phyloP scores from a whole-genome alignment of 1,139 yeast species.

The Candida sojae region DNA sequence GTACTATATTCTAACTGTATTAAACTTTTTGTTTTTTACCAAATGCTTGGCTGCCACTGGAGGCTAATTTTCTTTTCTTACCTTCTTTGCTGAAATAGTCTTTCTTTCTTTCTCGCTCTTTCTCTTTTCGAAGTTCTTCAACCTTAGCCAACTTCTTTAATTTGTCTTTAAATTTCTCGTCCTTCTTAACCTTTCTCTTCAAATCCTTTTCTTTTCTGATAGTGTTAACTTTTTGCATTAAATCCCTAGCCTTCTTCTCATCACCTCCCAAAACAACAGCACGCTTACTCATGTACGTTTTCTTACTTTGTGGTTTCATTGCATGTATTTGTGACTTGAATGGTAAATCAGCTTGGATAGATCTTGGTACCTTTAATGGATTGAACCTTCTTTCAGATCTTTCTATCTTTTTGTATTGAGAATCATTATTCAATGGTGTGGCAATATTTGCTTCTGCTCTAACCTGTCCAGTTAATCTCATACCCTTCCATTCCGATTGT shows the following conservation, averaged over 20 bases:
- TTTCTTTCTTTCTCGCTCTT: constrained; percentile 82
- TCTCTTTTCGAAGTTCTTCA: constrained; percentile 70
- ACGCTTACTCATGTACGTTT: constrained; percentile 83
- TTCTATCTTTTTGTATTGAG: constrained; percentile 77
- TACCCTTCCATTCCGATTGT: constrained; percentile 91
- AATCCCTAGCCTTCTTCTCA: constrained; percentile 88
- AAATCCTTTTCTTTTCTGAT: constrained; percentile 83
- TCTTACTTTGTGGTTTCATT: constrained; percentile 86
- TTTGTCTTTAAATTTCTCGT: constrained; percentile 73
- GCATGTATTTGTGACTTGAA: constrained; percentile 86
- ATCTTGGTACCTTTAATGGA: constrained; percentile 80
- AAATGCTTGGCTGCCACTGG: constrained; percentile 41
- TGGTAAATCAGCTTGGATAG: constrained; percentile 77
- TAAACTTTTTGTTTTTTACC: constrained; percentile 28
- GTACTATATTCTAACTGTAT: no score
- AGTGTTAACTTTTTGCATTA: constrained; percentile 85
- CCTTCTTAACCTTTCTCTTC: constrained; percentile 74
- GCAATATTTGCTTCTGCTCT: constrained; percentile 73
- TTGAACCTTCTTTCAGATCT: constrained; percentile 86
- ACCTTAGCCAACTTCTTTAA: constrained; percentile 72
- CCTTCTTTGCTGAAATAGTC: constrained; percentile 79
- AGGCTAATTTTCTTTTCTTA: constrained; percentile 58
- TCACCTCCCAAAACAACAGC: constrained; percentile 93
- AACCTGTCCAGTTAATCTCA: constrained; percentile 92
- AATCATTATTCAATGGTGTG: constrained; percentile 68